Base-by-base conservation (phyloP, 108 stramenopile genomes). In the Mediolabrus comicus region DNA sequence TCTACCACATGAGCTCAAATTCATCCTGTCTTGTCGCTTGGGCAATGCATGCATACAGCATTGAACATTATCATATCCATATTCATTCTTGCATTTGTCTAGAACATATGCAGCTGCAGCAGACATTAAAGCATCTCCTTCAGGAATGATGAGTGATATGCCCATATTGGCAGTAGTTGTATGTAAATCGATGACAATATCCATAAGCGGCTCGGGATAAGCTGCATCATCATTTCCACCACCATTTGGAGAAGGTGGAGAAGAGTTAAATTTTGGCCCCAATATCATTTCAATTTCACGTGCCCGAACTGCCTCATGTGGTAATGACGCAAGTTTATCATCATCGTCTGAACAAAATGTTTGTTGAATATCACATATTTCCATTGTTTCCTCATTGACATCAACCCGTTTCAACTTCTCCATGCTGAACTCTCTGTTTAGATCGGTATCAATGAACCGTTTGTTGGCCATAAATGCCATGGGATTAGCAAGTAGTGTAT, bases 131-230 rank as follows among this genome's bases (percentile, higher is more conserved):
- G 72, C 62, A 55, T 92, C 88, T 5, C 85, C 88, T 57, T 80
- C 77, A 19, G 86, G 86, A 31, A 89, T 80, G 52, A 94, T 94
- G 10, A 94, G 61, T 11, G 90, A 85, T 11, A 79, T 77, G 31
- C 90, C 90, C 91, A 92, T 95, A 69, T 92, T 92, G 10, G 83
- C 73, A 0, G 94, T 95, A 0, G 94, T 92, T 5, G 87, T 83
- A 63, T 95, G 94, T 11, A 95, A 77, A 65, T 95, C 94, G 32
- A 95, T 67, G 13, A 90, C 74, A 5, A 95, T 59, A 77, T 91
- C 87, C 19, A 74, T 69, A 4, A 34, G 53, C 19, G 88, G 83
- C 22, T 73, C 66, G 24, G 19, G 25, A 25, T 65, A 51, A 35
- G 24, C 28, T 11, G 46, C 39, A 30, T 53, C 68, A 22, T 28